Evolutionary conservation across 148 eudicot species (phyloP).

Genomic region (Camellia lanceoleosa): DNA sequence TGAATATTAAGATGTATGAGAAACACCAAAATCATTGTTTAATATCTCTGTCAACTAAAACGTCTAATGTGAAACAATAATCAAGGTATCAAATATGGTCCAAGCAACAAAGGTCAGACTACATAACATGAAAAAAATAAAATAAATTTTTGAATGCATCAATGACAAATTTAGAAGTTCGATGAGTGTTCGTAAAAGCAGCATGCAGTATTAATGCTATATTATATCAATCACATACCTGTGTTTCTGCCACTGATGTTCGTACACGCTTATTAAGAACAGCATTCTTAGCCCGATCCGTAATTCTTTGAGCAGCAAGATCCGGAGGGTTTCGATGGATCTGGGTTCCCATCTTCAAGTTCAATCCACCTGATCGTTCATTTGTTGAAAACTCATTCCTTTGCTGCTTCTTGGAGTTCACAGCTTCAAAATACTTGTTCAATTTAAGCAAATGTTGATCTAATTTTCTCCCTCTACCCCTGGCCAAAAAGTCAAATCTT

Average conservation of each 20-base stretch:
- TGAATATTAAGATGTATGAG: neutral
- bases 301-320: conserved; percentile 49
- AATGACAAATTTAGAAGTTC: neutral
- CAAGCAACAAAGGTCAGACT: neutral
- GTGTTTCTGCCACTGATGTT: conserved; percentile 73
- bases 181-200: neutral
- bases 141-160: neutral
- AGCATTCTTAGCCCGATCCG: conserved; percentile 64
- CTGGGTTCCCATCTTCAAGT: conserved; percentile 64
- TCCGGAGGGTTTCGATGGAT: conserved; percentile 60
- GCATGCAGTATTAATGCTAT: conserved; percentile 1
- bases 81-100: neutral
- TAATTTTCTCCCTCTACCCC: conserved; percentile 61
- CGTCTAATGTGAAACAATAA: neutral
- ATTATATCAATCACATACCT: conserved; percentile 49
- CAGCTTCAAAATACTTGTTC: conserved; percentile 49
- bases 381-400: conserved; percentile 34
- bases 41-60: neutral
- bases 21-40: neutral
- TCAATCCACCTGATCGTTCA: conserved; percentile 65
- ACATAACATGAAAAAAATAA: neutral
- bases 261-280: conserved; percentile 76
- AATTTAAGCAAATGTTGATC: conserved; percentile 62
- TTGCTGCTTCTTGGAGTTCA: conserved; percentile 58
- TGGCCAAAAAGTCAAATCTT: conserved; percentile 26